Percentiles rank a stretch among this genome's conserved stretches.
Evolutionary conservation across 202 grass and related monocot species (phyloP).

Genomic region (Cymbopogon flexuosus): DNA sequence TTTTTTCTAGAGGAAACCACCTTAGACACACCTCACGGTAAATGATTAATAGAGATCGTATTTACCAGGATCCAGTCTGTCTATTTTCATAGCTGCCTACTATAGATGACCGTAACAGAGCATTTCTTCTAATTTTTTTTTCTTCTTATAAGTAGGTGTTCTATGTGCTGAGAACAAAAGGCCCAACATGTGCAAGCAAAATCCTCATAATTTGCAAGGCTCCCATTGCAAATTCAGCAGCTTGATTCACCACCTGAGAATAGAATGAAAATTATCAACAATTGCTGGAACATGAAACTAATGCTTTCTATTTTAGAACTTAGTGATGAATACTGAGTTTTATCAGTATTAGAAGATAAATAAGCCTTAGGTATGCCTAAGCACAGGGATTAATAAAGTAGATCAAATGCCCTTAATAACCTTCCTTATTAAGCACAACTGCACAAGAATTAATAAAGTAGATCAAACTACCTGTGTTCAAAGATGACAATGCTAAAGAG

Average conservation of each 20-base stretch:
- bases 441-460: no score
- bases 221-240: neutral
- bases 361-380: neutral
- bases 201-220: neutral
- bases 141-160: neutral
- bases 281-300: neutral
- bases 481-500: no score
- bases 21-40: no score
- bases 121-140: neutral
- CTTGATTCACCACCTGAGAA: neutral
- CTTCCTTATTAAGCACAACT: neutral
- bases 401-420: neutral
- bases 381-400: neutral
- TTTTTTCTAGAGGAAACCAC: no score
- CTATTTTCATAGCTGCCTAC: no score
- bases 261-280: neutral
- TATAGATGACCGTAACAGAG: neutral
- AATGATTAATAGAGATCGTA: no score
- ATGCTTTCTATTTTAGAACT: neutral
- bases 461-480: no score
- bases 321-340: neutral
- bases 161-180: neutral
- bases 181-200: neutral
- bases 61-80: no score
- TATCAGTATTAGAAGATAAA: neutral